Percentiles rank a stretch among this genome's conserved stretches.
These are phyloP conservation scores for Panicum miliaceum DNA, from an alignment of 176 grass and related monocot genomes.

Conservation along the genomic window DNA sequence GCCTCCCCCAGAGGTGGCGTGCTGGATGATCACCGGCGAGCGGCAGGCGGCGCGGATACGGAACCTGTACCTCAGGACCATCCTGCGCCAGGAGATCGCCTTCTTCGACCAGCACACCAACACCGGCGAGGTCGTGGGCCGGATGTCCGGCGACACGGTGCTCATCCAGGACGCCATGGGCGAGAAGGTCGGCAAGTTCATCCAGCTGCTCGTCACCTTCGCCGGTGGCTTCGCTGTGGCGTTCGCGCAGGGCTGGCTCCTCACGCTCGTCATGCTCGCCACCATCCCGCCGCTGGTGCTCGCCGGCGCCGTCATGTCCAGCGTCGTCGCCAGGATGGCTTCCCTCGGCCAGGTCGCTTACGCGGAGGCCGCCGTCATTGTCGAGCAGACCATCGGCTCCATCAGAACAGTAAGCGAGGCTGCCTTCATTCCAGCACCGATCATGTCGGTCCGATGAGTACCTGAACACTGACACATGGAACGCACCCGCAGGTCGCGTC, in stretches of 20 bases:
- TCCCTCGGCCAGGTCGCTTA: slow-evolving; percentile 64
- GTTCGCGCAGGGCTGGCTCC: slow-evolving; percentile 65
- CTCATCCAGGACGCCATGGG: slow-evolving; percentile 90
- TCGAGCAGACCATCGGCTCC: slow-evolving; percentile 69
- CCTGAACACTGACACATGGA: background rate
- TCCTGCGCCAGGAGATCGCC: slow-evolving; percentile 67
- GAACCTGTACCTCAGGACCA: slow-evolving; percentile 59
- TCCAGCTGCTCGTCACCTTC: slow-evolving; percentile 60
- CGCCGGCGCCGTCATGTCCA: slow-evolving; percentile 58
- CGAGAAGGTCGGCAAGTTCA: slow-evolving; percentile 76
- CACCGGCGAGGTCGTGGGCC: slow-evolving; percentile 66
- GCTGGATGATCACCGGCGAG: slow-evolving; percentile 81
- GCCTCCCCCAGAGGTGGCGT: slow-evolving; percentile 58
- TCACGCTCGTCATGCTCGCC: slow-evolving; percentile 61
- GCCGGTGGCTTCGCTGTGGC: slow-evolving; percentile 63
- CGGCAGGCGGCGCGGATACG: slow-evolving; percentile 68
- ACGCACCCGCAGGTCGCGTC: slow-evolving; percentile 60
- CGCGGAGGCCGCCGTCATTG: slow-evolving; percentile 52
- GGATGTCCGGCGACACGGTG: slow-evolving; percentile 82
- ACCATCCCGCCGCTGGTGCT: slow-evolving; percentile 62
- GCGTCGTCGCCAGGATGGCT: slow-evolving; percentile 51
- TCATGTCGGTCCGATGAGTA: background rate
- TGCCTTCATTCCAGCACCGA: background rate
- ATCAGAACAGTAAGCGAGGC: slow-evolving; percentile 55
- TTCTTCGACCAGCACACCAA: slow-evolving; percentile 66